Base-by-base conservation (phyloP, 805 yeast genomes). In the Yarrowia keelungensis region DNA sequence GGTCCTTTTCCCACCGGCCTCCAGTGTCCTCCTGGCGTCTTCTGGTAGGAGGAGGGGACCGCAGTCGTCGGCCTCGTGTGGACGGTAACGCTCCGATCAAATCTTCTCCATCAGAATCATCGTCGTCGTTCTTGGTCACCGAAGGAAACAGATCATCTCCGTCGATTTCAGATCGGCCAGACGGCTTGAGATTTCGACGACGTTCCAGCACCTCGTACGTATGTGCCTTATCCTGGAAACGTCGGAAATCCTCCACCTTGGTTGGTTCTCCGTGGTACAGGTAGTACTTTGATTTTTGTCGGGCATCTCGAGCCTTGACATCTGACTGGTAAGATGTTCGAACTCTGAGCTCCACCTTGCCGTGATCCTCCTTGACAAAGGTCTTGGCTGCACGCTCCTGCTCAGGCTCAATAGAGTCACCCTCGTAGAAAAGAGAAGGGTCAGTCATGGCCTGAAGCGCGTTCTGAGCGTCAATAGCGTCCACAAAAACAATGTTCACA, bases 211-310 rank as follows among this genome's bases (percentile, higher is more conserved):
- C 66, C 69, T 43, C 67, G 39, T 59, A 71, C 61, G 39, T 67
- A 49, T 19, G 70, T 41, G 43, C 68, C 51, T 54, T 45, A 12
- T 39, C 46, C 38, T 62, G 51, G 51, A 46, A 46, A 9, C 62
- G 69, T 43, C 73, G 71, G 38, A 71, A 67, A 43, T 73, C 75
- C 49, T 72, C 75, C 36, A 69, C 70, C 36, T 73, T 70, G 14
- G 86, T 85, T 2, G 92, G 94, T 74, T 87, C 92, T 3, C 94
- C 94, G 72, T 89, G 88, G 16, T 87, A 74, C 69, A 87, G 79
- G 77, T 89, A 89, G 77, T 88, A 89, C 47, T 90, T 77, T 22
- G 91, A 87, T 67, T 82, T 83, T 14, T 81, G 84, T 26, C 84
- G 79, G 10, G 92, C 87, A 70, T 86, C 85, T 68, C 80, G 80